phyloP scores from a whole-genome alignment of 2,329 filamentous ascomycete genomes.

The Cryphonectria parasitica region DNA sequence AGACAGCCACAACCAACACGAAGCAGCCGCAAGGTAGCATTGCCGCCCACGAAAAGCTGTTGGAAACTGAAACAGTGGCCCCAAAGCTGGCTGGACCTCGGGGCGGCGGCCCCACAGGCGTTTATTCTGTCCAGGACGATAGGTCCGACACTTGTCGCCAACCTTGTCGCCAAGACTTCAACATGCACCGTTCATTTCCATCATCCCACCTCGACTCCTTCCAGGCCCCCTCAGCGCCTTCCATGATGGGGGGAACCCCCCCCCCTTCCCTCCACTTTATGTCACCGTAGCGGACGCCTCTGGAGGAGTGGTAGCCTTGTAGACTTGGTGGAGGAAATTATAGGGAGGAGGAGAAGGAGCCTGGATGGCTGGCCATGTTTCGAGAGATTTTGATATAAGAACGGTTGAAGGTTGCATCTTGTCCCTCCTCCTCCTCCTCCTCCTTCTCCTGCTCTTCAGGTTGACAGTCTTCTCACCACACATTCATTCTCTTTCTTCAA shows the following conservation, averaged over 20 bases:
- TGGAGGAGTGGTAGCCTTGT: not conserved
- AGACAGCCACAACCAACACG: not conserved
- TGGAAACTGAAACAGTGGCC: conserved; percentile 25
- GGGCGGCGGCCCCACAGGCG: conserved; percentile 10
- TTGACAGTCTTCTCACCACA: conserved; percentile 22
- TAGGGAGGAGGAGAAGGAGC: not conserved
- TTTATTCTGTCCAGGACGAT: conserved; percentile 14
- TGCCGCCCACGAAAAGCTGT: conserved; percentile 4
- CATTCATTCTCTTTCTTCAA: conserved; percentile 26
- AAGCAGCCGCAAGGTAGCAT: conserved; percentile 25
- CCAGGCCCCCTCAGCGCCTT: not conserved
- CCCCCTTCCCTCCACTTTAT: not conserved
- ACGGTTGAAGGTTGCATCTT: conserved; percentile 14
- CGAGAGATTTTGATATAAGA: conserved; percentile 21
- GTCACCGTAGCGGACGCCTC: not conserved
- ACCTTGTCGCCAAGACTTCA: conserved; percentile 25
- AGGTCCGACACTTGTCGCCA: conserved; percentile 13
- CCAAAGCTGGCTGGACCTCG: conserved; percentile 12
- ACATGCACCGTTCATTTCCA: conserved; percentile 24
- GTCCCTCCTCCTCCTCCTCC: conserved; percentile 6
- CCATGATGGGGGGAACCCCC: not conserved
- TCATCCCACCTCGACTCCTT: conserved; percentile 20
- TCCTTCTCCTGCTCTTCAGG: conserved; percentile 16
- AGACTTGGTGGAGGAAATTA: not conserved
- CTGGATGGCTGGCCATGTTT: conserved; percentile 2